Evolutionary conservation across 192 early-diverging fungal species (phyloP).

Genomic region (Coemansia sp.): DNA sequence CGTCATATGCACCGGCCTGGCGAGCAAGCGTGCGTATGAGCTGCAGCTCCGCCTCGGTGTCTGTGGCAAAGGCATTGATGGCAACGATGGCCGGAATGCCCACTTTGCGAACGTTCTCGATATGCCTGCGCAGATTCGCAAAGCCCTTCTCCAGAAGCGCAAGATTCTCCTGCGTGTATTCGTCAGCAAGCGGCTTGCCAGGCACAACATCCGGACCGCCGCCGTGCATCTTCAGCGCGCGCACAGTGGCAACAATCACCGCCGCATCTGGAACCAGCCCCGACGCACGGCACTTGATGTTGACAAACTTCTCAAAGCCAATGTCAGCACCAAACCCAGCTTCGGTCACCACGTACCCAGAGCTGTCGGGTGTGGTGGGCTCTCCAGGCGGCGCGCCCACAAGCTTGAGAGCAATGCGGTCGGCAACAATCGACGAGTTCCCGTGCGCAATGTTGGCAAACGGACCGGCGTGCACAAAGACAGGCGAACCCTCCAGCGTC

Average conservation of each 20-base stretch:
- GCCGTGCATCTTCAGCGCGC: slow-evolving; percentile 97
- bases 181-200: slow-evolving; percentile 89
- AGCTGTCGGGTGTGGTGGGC: slow-evolving; percentile 36
- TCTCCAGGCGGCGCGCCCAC: slow-evolving; percentile 71
- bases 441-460: slow-evolving; percentile 99
- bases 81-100: slow-evolving; percentile 91
- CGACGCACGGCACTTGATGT: slow-evolving; percentile 95
- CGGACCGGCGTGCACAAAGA: slow-evolving; percentile 98
- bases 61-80: slow-evolving; percentile 86
- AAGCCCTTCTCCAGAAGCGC: slow-evolving; percentile 80
- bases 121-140: slow-evolving; percentile 86
- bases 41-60: slow-evolving; percentile 84
- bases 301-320: slow-evolving; percentile 99
- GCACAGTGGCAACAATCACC: slow-evolving; percentile 92
- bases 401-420: slow-evolving; percentile 92
- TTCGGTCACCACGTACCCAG: slow-evolving; percentile 95
- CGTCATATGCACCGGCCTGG: slow-evolving; percentile 85
- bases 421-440: slow-evolving; percentile 95
- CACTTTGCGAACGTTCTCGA: slow-evolving; percentile 87
- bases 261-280: slow-evolving; percentile 87
- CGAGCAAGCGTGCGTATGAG: slow-evolving; percentile 71
- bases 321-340: slow-evolving; percentile 99
- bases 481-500: slow-evolving; percentile 98
- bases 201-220: slow-evolving; percentile 90
- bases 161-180: slow-evolving; percentile 87